Percentiles rank a stretch among this genome's conserved stretches.
Evolutionary conservation across 164 flowering plant species (phyloP).

Genomic region (Vitis vinifera): DNA sequence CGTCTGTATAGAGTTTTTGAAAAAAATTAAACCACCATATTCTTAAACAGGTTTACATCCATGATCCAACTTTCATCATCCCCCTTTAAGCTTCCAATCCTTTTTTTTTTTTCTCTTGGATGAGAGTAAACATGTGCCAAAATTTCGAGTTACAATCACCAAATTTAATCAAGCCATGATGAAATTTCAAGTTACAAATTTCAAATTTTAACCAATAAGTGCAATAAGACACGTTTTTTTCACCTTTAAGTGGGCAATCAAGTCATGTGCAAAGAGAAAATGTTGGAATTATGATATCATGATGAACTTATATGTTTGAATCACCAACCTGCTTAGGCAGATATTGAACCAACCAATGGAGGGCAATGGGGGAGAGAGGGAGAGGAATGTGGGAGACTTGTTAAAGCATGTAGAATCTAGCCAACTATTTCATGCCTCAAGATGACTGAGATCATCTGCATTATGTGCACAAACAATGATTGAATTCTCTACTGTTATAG

Average conservation of each 20-base stretch:
- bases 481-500: conserved; percentile 64
- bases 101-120: no score
- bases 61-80: no score
- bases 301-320: conserved; percentile 75
- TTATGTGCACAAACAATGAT: conserved; percentile 82
- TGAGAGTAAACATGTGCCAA: no score
- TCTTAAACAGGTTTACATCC: no score
- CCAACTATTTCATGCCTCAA: conserved; percentile 56
- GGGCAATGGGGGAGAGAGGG: background rate
- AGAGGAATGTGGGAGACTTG: background rate
- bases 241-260: conserved; percentile 68
- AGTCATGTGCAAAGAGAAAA: conserved; percentile 94
- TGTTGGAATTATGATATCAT: conserved; percentile 72
- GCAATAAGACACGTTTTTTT: conserved; percentile 44
- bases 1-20: no score
- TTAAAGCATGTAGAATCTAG: background rate
- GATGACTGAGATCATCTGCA: conserved; percentile 74
- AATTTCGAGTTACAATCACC: no score
- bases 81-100: no score
- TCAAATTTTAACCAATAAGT: background rate
- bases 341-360: background rate
- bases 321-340: conserved; percentile 55
- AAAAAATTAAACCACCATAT: no score
- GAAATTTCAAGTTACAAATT: background rate
- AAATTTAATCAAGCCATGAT: no score